phyloP scores from a whole-genome alignment of 2,329 filamentous ascomycete species.

The Penicillium psychrosexuale region DNA sequence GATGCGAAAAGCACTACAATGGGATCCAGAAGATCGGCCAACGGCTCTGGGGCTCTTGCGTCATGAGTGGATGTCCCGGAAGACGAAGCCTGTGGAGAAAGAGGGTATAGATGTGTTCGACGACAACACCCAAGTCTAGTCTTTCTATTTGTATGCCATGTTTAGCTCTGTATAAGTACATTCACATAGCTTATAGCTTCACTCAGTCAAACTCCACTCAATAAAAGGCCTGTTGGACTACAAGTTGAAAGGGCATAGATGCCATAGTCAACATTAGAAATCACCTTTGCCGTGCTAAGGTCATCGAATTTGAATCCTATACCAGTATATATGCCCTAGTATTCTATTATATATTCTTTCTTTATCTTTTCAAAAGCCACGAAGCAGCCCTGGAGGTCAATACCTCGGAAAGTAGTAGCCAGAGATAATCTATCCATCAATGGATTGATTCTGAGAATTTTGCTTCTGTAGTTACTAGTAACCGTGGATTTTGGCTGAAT shows the following conservation, averaged over 20 bases:
- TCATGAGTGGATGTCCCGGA: slow-evolving; percentile 37
- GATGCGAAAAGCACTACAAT: slow-evolving; percentile 30
- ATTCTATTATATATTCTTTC: no score
- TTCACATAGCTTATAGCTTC: not conserved
- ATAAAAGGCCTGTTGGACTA: not conserved
- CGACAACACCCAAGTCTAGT: not conserved
- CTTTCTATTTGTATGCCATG: not conserved
- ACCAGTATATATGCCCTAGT: no score
- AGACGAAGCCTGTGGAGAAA: not conserved
- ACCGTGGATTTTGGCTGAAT: no score
- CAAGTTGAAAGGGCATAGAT: not conserved
- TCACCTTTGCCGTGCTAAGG: no score
- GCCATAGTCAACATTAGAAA: no score
- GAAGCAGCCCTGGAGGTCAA: no score
- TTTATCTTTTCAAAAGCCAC: no score
- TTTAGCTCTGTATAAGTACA: not conserved
- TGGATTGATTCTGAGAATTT: no score
- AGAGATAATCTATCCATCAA: no score
- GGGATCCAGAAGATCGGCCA: slow-evolving; percentile 26
- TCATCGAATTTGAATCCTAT: no score
- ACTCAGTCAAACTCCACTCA: not conserved
- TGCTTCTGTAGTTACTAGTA: no score
- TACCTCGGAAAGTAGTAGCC: no score
- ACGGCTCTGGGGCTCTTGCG: slow-evolving; percentile 36
- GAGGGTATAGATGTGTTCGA: not conserved